Base-by-base conservation (phyloP, 2,329 filamentous ascomycete species). In the Mariannaea elegans region DNA sequence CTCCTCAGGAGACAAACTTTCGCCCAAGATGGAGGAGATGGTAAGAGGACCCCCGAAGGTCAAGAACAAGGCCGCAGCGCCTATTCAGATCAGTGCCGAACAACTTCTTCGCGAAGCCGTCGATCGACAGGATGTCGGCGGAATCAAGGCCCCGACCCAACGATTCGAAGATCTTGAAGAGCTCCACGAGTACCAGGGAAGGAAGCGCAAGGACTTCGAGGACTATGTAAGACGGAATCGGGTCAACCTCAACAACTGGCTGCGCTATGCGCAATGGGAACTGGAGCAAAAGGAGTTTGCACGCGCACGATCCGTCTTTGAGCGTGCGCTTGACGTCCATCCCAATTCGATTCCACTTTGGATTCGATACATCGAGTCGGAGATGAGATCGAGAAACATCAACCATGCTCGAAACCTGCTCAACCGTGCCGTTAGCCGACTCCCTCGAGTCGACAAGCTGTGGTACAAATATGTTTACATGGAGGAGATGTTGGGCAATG, bases 401-500 rank as follows among this genome's bases (percentile, higher is more conserved):
- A 97, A 97, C 75, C 94, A 98, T 83, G 94, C 95, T 31, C 85
- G 95, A 59, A 99, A 99, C 75, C 79, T 99, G 50, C 86, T 99
- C 51, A 95, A 99, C 75, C 90, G 95, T 55, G 94, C 95, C n/a
- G 92, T 98, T 52, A 93, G 93, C 1, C 92, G 96, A 56, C 81
- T 97, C 36, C 95, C 95, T 5, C 84, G 95, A 57, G 87, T 98
- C 38, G 93, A 98, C 75, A 98, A 98, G 82, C 81, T 99, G 31
- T 99, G 95, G 95, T 99, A 97, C 82, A 98, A 98, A 76, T 99
- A 97, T 81, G 93, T 97, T 23, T 97, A 97, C 76, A 96, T 97
- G 90, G 94, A 98, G 80, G 95, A 99, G 84, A 98, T 94, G 79
- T 84, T 99, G 54, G 93, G 93, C 7, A 97, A 99, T 71, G 89